Conservation (phyloP, 768 basidiomycete genomes). For the Lactarius quietus region DNA sequence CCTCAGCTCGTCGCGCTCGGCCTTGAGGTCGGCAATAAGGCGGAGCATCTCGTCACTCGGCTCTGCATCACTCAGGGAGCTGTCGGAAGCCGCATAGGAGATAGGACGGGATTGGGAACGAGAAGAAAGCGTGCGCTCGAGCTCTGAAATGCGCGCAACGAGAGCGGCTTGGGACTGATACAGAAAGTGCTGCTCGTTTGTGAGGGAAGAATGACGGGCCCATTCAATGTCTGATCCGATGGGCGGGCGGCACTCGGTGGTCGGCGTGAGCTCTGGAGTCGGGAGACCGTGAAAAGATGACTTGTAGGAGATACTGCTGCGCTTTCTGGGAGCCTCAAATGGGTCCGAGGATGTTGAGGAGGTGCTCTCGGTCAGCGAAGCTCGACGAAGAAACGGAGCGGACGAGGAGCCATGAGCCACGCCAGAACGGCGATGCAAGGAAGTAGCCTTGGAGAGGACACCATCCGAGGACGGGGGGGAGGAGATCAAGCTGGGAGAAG, state of each 20-base stretch:
- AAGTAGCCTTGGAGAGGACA: conserved; percentile 12
- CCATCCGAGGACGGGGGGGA: conserved; percentile 14
- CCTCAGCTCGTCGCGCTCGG: conserved; percentile 85
- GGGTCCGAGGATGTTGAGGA: conserved; percentile 35
- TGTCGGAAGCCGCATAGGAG: conserved; percentile 52
- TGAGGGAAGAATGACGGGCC: conserved; percentile 25
- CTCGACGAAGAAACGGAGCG: conserved; percentile 37
- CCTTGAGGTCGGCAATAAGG: conserved; percentile 73
- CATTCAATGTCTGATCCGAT: conserved; percentile 34
- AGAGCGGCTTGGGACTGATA: conserved; percentile 81
- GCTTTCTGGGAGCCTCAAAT: conserved; percentile 37
- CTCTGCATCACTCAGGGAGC: conserved; percentile 38
- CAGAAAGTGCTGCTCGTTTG: conserved; percentile 79
- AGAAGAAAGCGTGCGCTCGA: conserved; percentile 65
- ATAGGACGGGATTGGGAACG: conserved; percentile 36
- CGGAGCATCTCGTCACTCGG: conserved; percentile 77
- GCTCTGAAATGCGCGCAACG: conserved; percentile 74
- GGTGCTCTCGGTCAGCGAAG: conserved; percentile 31
- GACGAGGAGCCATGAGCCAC: conserved; percentile 32
- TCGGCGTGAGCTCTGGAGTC: conserved; percentile 74
- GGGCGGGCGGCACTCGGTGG: conserved; percentile 45
- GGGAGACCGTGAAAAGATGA: conserved; percentile 50
- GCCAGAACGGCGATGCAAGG: conserved; percentile 35
- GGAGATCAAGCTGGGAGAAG: conserved; percentile 25
- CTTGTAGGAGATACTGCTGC: conserved; percentile 78